phyloP scores from a whole-genome alignment of 2,329 filamentous ascomycete genomes.

The Exophiala calicioides region DNA sequence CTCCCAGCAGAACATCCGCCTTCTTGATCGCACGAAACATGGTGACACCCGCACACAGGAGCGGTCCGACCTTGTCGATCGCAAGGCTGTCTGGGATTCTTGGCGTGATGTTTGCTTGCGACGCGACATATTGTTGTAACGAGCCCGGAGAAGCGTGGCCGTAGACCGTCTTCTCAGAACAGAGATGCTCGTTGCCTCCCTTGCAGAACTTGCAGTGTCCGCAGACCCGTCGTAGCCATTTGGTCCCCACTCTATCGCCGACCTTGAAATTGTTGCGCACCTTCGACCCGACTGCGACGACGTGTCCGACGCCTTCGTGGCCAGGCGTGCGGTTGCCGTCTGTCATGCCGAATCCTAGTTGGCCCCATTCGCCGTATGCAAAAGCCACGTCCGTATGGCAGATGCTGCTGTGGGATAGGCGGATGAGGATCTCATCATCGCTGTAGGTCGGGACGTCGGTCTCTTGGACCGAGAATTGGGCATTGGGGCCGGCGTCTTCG shows the following conservation, averaged over 20 bases:
- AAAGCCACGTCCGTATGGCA: conserved; percentile 58
- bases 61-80: no score
- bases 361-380: conserved; percentile 36
- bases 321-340: conserved; percentile 54
- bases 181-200: conserved; percentile 6
- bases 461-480: background rate
- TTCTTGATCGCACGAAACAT: no score
- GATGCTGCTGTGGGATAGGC: conserved; percentile 58
- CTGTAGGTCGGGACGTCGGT: background rate
- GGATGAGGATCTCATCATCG: conserved; percentile 50
- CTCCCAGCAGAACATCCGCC: no score
- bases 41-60: no score
- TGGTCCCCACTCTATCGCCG: conserved; percentile 50
- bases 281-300: conserved; percentile 22
- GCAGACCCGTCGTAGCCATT: conserved; percentile 3
- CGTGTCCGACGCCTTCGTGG: conserved; percentile 59
- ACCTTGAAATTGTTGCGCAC: conserved; percentile 43
- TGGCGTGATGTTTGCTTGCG: background rate
- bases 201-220: background rate
- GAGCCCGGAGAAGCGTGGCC: conserved; percentile 1
- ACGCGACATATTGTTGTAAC: conserved; percentile 2
- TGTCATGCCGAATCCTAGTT: conserved; percentile 40
- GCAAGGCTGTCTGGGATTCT: conserved; percentile 6
- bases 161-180: background rate
- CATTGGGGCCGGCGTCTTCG: conserved; percentile 1